phyloP scores from a whole-genome alignment of 2,329 filamentous ascomycete species.

The Lasiodiplodia hormozganensis region DNA sequence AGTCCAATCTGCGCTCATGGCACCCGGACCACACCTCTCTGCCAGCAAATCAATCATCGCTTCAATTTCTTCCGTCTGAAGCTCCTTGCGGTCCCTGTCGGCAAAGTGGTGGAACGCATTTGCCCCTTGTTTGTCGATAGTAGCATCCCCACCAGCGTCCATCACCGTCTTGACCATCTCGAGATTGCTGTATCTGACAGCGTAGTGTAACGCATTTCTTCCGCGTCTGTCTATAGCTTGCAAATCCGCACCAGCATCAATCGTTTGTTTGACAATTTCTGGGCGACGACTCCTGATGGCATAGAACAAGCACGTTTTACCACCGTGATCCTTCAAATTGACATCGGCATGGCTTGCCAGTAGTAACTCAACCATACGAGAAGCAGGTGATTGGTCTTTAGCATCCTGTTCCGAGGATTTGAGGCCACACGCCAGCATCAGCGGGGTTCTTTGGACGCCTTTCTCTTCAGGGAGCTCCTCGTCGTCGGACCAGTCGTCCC shows the following conservation, averaged over 20 bases:
- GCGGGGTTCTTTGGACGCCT: not conserved
- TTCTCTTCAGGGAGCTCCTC: not conserved
- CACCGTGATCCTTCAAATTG: not conserved
- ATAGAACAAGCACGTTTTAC: not conserved
- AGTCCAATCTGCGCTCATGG: not conserved
- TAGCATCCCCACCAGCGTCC: not conserved
- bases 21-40: not conserved
- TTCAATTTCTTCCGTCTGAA: not conserved
- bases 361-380: not conserved
- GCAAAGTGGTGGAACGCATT: constrained; percentile 2
- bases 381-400: not conserved
- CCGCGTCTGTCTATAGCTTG: not conserved
- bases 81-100: too few relatives aligned
- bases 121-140: not conserved
- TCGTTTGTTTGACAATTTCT: not conserved
- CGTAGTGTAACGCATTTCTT: not conserved
- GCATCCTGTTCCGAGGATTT: too few relatives aligned
- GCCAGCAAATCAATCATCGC: not conserved
- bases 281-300: not conserved
- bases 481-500: not conserved
- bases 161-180: not conserved
- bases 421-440: constrained; percentile 8
- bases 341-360: not conserved
- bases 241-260: not conserved
- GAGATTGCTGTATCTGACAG: not conserved